Percentiles rank a stretch among this genome's conserved stretches.
phyloP scores from a whole-genome alignment of 2,329 filamentous ascomycete species.

The Neopestalotiopsis clavispora region DNA sequence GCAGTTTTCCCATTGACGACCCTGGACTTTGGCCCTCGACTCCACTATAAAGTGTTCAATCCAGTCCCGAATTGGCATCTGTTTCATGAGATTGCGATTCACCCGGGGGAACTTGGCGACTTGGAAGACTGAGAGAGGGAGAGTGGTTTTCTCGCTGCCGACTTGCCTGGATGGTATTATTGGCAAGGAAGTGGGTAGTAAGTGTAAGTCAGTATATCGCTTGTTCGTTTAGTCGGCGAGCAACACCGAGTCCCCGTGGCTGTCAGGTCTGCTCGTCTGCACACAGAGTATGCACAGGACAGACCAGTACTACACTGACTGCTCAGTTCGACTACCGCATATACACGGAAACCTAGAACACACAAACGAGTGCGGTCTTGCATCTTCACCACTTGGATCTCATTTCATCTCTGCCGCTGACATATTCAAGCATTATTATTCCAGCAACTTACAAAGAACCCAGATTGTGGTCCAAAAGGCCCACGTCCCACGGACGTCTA shows the following conservation, averaged over 20 bases:
- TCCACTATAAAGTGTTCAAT: not conserved
- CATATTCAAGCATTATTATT: not conserved
- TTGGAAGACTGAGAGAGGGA: not conserved
- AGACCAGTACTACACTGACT: no score
- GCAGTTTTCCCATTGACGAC: no score
- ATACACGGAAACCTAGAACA: no score
- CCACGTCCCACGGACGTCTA: not conserved
- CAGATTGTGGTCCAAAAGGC: not conserved
- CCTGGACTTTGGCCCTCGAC: not conserved
- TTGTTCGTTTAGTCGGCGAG: no score
- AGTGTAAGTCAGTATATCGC: no score
- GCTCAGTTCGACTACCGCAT: no score
- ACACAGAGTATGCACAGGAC: no score
- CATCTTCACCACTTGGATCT: no score
- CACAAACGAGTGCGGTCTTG: no score
- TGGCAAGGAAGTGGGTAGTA: no score
- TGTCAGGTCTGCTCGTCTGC: no score
- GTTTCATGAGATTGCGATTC: constrained; percentile 3
- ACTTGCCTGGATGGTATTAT: not conserved
- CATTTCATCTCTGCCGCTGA: not conserved
- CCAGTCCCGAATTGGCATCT: not conserved
- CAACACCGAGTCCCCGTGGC: no score
- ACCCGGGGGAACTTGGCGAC: not conserved
- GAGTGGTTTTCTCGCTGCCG: not conserved
- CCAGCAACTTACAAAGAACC: not conserved